Percentiles rank a stretch among this genome's conserved stretches.
Evolutionary conservation across 176 grass and related monocot genomes (phyloP).

Genomic region (Avena eriantha): DNA sequence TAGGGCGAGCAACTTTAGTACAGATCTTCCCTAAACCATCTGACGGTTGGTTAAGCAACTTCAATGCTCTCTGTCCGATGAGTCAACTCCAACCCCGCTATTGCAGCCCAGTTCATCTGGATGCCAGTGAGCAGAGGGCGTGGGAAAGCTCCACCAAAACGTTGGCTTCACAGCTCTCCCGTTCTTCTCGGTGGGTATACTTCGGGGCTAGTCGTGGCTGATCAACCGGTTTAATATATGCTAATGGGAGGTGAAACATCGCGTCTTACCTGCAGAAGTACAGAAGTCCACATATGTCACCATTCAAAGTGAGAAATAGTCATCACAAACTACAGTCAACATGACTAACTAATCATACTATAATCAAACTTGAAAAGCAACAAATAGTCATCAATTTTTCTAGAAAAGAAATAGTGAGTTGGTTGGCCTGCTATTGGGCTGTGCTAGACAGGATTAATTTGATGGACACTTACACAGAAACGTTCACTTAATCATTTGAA

Average conservation of each 20-base stretch:
- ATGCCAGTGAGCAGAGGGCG: not conserved
- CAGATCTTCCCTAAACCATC: no score
- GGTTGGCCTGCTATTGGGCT: not conserved
- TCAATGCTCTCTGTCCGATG: no score
- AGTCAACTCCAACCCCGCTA: not conserved
- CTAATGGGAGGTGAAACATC: not conserved
- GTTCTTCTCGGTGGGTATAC: not conserved
- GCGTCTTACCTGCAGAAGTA: not conserved
- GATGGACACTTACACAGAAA: not conserved
- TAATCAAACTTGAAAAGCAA: no score
- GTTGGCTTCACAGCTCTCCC: not conserved
- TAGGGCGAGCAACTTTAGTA: no score
- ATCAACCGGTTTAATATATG: not conserved
- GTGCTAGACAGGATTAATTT: not conserved
- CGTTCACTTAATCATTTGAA: not conserved
- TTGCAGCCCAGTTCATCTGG: not conserved
- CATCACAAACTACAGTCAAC: no score
- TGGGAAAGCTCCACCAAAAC: not conserved
- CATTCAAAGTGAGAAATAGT: no score
- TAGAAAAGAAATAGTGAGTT: no score
- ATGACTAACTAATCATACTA: no score
- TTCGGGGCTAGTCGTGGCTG: not conserved
- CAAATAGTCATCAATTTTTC: no score
- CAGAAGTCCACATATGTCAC: no score
- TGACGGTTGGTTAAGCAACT: no score